Conservation (phyloP, 805 yeast genomes). For the Wickerhamomyces strasburgensis region DNA sequence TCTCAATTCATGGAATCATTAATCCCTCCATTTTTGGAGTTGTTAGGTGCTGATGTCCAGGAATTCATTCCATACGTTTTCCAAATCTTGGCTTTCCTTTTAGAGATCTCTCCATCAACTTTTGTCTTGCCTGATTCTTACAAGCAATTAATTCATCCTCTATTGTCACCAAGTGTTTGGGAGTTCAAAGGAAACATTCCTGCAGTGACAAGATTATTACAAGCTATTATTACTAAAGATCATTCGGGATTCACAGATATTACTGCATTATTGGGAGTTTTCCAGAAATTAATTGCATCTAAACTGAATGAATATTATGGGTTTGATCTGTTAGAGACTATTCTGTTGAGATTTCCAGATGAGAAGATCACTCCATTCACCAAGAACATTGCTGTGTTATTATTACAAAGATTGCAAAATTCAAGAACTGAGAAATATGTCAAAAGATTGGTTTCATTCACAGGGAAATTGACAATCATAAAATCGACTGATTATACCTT, state of each 20-base stretch:
- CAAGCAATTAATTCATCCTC: conserved; percentile 66
- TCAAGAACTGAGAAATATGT: conserved; percentile 80
- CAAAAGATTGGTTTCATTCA: conserved; percentile 61
- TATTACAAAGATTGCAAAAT: conserved; percentile 75
- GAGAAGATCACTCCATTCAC: conserved; percentile 45
- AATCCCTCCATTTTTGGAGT: conserved; percentile 60
- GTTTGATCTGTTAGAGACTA: conserved; percentile 73
- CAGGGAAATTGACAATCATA: conserved; percentile 47
- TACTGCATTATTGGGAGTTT: conserved; percentile 89
- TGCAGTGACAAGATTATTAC: conserved; percentile 77
- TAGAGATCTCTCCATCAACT: conserved; percentile 52
- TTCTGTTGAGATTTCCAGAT: conserved; percentile 54
- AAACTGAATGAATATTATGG: conserved; percentile 77
- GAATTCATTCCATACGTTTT: conserved; percentile 92
- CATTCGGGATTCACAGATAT: conserved; percentile 37
- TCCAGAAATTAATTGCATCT: conserved; percentile 86
- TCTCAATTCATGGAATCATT: conserved; percentile 36
- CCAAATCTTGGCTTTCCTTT: conserved; percentile 77
- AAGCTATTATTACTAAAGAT: conserved; percentile 51
- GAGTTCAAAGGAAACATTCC: conserved; percentile 91
- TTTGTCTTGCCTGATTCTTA: conserved; percentile 58
- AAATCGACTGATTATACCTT: conserved; percentile 49
- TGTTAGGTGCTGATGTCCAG: conserved; percentile 79
- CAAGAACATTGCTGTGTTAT: conserved; percentile 67
- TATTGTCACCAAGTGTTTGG: conserved; percentile 90